Evolutionary conservation across 2,329 filamentous ascomycete species (phyloP).

Genomic region (Dothideomycetes sp.): DNA sequence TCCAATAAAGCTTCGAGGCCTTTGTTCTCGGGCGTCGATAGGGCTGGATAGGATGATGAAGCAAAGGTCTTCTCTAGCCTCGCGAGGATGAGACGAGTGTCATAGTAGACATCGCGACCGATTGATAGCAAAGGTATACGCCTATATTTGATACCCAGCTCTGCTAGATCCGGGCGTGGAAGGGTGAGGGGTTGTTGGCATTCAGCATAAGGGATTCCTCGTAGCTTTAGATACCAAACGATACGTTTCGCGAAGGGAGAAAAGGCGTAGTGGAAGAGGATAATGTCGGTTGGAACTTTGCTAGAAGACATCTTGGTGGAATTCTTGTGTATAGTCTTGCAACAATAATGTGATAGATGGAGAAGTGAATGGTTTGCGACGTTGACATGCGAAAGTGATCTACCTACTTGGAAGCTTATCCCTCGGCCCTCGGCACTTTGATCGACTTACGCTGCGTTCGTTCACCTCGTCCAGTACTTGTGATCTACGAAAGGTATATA

Average conservation of each 20-base stretch:
- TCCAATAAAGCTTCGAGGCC: conserved; percentile 49
- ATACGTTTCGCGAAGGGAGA: conserved; percentile 58
- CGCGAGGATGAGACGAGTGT: conserved; percentile 58
- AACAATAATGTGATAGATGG: no score
- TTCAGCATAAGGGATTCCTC: conserved; percentile 57
- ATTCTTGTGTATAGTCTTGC: no score
- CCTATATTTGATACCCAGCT: conserved; percentile 56
- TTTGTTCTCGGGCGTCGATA: conserved; percentile 28
- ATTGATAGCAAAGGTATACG: conserved; percentile 61
- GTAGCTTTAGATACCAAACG: conserved; percentile 58
- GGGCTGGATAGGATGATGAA: conserved; percentile 18
- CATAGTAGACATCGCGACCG: conserved; percentile 58
- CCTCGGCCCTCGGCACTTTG: conserved; percentile 6
- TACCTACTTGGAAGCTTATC: not conserved
- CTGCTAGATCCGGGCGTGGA: conserved; percentile 55
- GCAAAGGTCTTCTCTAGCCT: conserved; percentile 51
- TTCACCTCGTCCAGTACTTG: no score
- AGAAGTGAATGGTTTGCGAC: not conserved
- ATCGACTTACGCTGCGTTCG: no score
- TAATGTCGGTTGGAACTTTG: conserved; percentile 35
- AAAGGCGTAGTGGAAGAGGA: conserved; percentile 57
- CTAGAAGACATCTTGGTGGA: conserved; percentile 18
- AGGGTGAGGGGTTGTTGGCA: conserved; percentile 60
- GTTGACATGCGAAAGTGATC: no score
- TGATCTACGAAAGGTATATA: no score